Percentiles rank a stretch among this genome's conserved stretches.
These are phyloP conservation scores for Botrytis tulipae DNA, from an alignment of 2,329 filamentous ascomycete species.

Conservation along the genomic window DNA sequence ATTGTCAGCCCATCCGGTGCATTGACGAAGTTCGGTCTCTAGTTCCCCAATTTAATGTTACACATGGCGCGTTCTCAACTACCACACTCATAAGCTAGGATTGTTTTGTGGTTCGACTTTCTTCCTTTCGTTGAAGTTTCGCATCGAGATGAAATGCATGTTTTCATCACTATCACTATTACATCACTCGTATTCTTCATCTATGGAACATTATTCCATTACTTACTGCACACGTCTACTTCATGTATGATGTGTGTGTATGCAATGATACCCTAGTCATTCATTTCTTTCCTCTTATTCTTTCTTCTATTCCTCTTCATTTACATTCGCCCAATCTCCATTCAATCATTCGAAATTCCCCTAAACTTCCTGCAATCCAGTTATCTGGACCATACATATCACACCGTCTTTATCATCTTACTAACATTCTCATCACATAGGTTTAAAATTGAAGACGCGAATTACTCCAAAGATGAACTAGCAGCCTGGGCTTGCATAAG, in stretches of 20 bases:
- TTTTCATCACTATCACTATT: not conserved
- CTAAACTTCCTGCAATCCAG: not conserved
- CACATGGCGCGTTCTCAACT: conserved; percentile 2
- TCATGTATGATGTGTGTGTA: not conserved
- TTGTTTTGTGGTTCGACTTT: not conserved
- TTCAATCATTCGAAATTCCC: not conserved
- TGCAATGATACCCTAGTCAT: not conserved
- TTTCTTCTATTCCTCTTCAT: not conserved
- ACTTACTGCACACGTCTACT: not conserved
- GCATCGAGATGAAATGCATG: not conserved
- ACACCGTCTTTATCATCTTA: not conserved
- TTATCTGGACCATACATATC: not conserved
- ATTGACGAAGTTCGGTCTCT: conserved; percentile 1
- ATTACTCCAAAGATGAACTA: conserved; percentile 73
- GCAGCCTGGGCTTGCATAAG: conserved; percentile 88
- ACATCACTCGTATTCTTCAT: not conserved
- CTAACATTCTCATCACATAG: conserved; percentile 25
- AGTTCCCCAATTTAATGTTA: conserved; percentile 1
- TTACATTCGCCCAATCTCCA: not conserved
- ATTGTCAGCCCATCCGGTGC: not conserved
- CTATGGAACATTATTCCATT: not conserved
- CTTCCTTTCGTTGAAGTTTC: not conserved
- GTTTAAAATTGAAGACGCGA: conserved; percentile 86
- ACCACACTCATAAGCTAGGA: not conserved
- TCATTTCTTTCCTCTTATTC: not conserved